These are phyloP conservation scores for Aaosphaeria pasadenensis DNA, from an alignment of 2,329 filamentous ascomycete genomes.

Conservation along the genomic window DNA sequence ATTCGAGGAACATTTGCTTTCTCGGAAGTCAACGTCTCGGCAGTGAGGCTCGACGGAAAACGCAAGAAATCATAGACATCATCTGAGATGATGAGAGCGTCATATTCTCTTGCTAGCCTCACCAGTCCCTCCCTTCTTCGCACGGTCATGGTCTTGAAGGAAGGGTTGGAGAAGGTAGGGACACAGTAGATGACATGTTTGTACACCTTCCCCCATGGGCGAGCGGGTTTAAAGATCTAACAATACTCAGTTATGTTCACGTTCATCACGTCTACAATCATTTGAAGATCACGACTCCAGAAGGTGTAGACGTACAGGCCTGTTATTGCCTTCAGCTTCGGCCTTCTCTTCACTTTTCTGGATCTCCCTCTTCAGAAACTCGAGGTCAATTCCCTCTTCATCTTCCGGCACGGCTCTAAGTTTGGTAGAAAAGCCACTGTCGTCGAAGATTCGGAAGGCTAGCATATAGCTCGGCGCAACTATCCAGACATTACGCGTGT, in stretches of 20 bases:
- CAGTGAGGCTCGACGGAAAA: constrained; percentile 56
- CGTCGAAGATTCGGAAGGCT: constrained; percentile 81
- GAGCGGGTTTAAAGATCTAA: constrained; percentile 56
- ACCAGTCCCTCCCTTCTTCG: constrained; percentile 66
- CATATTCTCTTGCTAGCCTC: constrained; percentile 69
- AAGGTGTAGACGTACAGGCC: constrained; percentile 39
- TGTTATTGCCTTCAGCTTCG: constrained; percentile 31
- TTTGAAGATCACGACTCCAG: background rate
- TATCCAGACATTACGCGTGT: constrained; percentile 75
- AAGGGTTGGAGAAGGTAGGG: constrained; percentile 86
- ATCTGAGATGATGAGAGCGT: constrained; percentile 82
- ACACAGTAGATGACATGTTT: constrained; percentile 85
- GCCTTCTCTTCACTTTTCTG: constrained; percentile 48
- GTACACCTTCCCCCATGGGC: constrained; percentile 72
- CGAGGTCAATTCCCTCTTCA: constrained; percentile 71
- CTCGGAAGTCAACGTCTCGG: constrained; percentile 23
- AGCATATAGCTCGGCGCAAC: constrained; percentile 81
- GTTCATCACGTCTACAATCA: constrained; percentile 8
- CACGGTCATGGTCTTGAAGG: constrained; percentile 76
- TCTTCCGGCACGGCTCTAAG: constrained; percentile 73
- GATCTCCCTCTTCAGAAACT: constrained; percentile 53
- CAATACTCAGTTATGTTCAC: too few species aligned
- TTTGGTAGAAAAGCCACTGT: constrained; percentile 68
- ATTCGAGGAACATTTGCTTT: constrained; percentile 63
- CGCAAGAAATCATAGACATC: constrained; percentile 94